Conservation (phyloP, 2,329 filamentous ascomycete species). For the Mycocentrospora acerina region DNA sequence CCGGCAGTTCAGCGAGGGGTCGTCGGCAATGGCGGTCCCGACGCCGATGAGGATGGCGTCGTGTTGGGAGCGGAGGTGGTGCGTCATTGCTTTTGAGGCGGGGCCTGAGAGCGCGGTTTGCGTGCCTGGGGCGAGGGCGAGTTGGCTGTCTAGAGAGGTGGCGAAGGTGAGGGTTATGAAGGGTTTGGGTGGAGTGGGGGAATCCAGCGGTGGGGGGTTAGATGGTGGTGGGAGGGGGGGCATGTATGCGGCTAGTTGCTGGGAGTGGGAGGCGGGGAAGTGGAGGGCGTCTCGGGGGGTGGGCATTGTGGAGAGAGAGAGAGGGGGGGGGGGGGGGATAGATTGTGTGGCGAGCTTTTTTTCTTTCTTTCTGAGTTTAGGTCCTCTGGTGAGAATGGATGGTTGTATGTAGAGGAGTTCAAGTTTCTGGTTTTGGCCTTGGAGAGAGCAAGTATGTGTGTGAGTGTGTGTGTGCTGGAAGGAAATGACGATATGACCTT, state of each 20-base stretch:
- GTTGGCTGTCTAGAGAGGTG: conserved; percentile 79
- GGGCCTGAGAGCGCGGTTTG: conserved; percentile 82
- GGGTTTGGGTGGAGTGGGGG: conserved; percentile 8
- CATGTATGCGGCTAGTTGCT: conserved; percentile 56
- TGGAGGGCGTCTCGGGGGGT: conserved; percentile 25
- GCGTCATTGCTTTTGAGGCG: conserved; percentile 87
- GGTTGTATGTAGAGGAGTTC: too few species aligned
- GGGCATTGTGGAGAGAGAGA: conserved; percentile 11
- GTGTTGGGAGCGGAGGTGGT: conserved; percentile 80
- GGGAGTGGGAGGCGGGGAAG: conserved; percentile 48
- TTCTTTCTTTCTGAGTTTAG: too few species aligned
- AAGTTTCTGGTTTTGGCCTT: too few species aligned
- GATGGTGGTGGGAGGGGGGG: conserved; percentile 27
- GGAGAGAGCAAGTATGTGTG: too few species aligned
- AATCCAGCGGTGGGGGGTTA: background rate
- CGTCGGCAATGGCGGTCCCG: conserved; percentile 79
- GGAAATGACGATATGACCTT: too few species aligned
- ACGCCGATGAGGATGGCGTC: conserved; percentile 84
- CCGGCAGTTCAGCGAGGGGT: conserved; percentile 83
- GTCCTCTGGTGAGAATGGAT: too few species aligned
- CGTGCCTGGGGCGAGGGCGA: conserved; percentile 75
- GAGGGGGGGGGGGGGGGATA: too few species aligned
- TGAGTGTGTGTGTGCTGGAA: too few species aligned
- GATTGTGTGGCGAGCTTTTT: too few species aligned
- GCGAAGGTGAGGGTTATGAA: conserved; percentile 79